Evolutionary conservation across 495 filamentous ascomycete genomes (phyloP), one percentile per base, ranked within the genome.

Genomic region (Sordaria brevicollis): DNA sequence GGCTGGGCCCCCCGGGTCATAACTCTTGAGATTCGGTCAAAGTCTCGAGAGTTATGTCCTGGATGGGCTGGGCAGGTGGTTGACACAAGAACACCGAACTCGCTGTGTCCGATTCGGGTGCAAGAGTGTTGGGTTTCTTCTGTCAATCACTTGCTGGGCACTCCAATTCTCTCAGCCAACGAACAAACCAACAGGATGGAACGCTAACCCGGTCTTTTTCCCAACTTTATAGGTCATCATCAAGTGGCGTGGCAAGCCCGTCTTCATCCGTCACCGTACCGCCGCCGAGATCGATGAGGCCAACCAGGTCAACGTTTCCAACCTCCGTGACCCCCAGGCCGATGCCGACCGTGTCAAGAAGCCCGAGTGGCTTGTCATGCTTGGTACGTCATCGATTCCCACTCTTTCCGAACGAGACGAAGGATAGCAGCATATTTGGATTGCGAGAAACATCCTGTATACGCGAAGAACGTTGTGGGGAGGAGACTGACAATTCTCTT

Each of bases 221-320:
- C n/a, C n/a, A 33, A 39, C 10, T 71, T n/a, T 43, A 78, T 75
- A 96, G 92, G 91, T 98, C 81, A 96, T 98, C 82, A 94, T 99
- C 87, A 99, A 99, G 87, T 99, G 96, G 96, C 91, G 96, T 84
- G 96, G 96, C 79, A 99, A 99, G 90, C 96, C 96, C 80, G 92
- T 99, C 81, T 98, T 99, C 88, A 93, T 99, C 89, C 94, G 96
- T 80, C 96, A 99, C 90, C 93, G 96, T 74, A 99, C 96, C 73
- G 79, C 85, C 75, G 86, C 85, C 71, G 93, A 96, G 84, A 96
- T 96, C 83, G 85, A 90, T 70, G 91, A 94, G 82, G 93, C 93
- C 82, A 89, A 93, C 79, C 81, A 86, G 68, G 86, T 89, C 76
- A 88, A 93, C 75, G 88, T 94, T 83, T 81, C 90, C 76, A 78